phyloP scores from a whole-genome alignment of 257 asterid genomes.

The Parsonsia alboflavescens region DNA sequence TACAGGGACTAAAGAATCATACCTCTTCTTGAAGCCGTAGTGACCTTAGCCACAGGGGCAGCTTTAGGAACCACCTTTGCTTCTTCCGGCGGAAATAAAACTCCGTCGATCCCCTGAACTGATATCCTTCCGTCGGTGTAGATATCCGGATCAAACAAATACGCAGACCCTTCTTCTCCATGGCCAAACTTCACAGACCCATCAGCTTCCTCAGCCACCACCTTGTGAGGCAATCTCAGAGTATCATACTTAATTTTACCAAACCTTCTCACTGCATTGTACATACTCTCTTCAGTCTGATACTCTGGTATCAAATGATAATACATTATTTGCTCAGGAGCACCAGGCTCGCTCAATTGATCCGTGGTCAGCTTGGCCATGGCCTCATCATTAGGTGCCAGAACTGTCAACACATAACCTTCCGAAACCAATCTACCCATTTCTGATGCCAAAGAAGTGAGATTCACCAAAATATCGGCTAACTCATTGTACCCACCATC shows the following conservation, averaged over 20 bases:
- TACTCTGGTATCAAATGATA: constrained; percentile 85
- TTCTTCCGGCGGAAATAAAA: constrained; percentile 67
- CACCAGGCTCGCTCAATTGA: constrained; percentile 83
- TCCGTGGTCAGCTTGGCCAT: constrained; percentile 89
- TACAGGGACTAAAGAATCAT: constrained; percentile 12
- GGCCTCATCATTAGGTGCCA: constrained; percentile 94
- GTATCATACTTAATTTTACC: constrained; percentile 85
- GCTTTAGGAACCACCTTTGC: constrained; percentile 36
- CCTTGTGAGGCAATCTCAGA: constrained; percentile 73
- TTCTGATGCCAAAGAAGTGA: constrained; percentile 81
- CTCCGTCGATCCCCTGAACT: constrained; percentile 88
- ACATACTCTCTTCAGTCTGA: constrained; percentile 96
- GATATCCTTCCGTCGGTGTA: constrained; percentile 94
- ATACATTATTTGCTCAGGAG: constrained; percentile 94
- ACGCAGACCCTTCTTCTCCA: constrained; percentile 65
- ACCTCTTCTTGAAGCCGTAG: constrained; percentile 64
- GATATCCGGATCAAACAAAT: constrained; percentile 84
- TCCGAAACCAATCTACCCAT: constrained; percentile 90
- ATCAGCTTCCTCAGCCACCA: constrained; percentile 88
- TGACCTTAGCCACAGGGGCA: constrained; percentile 46
- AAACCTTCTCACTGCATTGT: constrained; percentile 78
- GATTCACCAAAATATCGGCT: constrained; percentile 79
- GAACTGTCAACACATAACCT: constrained; percentile 75
- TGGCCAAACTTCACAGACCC: constrained; percentile 84
- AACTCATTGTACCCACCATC: constrained; percentile 94